Base-by-base conservation (phyloP, 805 yeast genomes). In the Pichia cephalocereana region DNA sequence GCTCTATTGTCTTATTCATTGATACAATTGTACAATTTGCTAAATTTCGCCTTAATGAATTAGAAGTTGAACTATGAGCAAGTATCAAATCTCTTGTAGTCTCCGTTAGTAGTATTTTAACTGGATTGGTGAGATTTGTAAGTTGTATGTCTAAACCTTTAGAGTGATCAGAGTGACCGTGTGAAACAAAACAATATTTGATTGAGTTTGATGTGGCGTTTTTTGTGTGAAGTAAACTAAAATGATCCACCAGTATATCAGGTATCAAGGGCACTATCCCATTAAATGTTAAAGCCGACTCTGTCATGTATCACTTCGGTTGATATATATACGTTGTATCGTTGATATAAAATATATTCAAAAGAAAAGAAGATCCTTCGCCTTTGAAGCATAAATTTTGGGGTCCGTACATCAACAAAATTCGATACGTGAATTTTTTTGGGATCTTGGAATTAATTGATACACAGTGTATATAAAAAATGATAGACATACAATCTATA, bases 141-240 rank as follows among this genome's bases (percentile, higher is more conserved):
- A 40, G 4, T 10, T 12, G 38, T 12, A 6, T 31, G 11, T 23
- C 31, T 31, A 54, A 37, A 1, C 51, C 50, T n/a, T 43, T 43
- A 19, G 46, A 44, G 41, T 55, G 57, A 38, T 54, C 59, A 8
- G 41, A 23, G 36, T 57, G 59, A 8, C 49, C 48, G 42, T 54
- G 58, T 1, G 61, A 56, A 7, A 57, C 40, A 11, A 57, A 45
- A 23, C 54, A 57, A 18, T 49, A 55, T 30, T 46, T 43, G 17
- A 43, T 34, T 2, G 23, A 10, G 10, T 27, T 6, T 19, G 23
- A 7, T 30, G 32, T 8, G 14, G 32, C 5, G 6, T 23, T 23
- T 23, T 23, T 23, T 23, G 2, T 5, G 8, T 37, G 31, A 4
- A 34, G n/a, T 7, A 11, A n/a, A 14, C 44, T 37, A 27, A 57